A percentile compares a stretch with the other conserved stretches of the same genome.
Conservation (phyloP, 306 rosid species). For the Quercus rubra region DNA sequence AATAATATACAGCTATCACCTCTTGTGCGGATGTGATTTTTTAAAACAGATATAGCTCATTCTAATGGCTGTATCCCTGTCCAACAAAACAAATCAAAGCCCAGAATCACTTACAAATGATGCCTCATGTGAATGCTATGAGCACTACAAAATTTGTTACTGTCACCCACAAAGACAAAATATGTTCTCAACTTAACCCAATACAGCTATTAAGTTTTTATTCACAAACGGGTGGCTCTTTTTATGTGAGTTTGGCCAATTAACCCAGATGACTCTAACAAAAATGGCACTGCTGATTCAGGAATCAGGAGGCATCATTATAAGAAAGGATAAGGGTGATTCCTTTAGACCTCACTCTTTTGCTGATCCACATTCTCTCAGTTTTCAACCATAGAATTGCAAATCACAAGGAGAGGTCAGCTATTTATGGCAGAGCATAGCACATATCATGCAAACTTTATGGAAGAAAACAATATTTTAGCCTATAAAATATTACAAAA, state of each 20-base stretch:
- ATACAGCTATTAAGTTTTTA: not conserved
- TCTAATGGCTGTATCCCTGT: not conserved
- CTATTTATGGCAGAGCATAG: not conserved
- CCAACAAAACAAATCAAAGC: not conserved
- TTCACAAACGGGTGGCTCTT: not conserved
- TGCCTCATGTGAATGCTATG: not conserved
- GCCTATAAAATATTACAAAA: not conserved
- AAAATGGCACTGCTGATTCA: not conserved
- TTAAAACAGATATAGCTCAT: not conserved
- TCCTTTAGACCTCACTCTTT: not conserved
- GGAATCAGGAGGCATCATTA: not conserved
- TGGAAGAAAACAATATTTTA: no score
- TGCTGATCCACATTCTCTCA: not conserved
- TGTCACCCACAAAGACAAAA: not conserved
- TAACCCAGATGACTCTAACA: not conserved
- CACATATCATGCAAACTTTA: not conserved
- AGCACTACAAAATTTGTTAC: not conserved
- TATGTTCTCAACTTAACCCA: not conserved
- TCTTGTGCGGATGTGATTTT: not conserved
- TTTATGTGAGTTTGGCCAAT: not conserved
- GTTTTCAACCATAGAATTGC: not conserved
- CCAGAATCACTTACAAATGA: not conserved
- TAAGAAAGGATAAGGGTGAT: not conserved
- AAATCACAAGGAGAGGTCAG: not conserved
- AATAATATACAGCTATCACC: not conserved